Evolutionary conservation across 352 stramenopile species (phyloP).

Genomic region (Phytophthora boehmeriae): DNA sequence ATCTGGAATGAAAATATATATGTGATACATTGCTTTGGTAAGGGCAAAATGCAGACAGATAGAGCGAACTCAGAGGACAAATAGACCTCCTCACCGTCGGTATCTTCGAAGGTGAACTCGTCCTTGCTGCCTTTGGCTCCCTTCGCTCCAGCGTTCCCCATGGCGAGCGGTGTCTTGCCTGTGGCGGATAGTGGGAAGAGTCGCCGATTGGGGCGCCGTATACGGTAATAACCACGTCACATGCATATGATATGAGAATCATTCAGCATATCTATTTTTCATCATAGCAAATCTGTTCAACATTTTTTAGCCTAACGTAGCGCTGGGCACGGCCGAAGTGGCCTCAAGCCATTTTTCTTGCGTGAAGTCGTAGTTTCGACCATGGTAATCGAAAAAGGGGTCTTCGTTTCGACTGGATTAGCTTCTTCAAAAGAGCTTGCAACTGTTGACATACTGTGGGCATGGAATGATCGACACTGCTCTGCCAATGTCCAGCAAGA

Average conservation of each 20-base stretch:
- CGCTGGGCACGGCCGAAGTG: constrained; percentile 7
- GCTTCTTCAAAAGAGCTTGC: neutral
- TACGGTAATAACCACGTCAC: too few relatives aligned
- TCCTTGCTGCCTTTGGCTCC: constrained; percentile 74
- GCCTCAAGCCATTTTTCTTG: constrained; percentile 5
- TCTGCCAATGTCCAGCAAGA: neutral
- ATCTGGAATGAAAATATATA: constrained; percentile 46
- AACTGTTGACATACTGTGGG: constrained; percentile 3
- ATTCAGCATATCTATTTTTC: too few relatives aligned
- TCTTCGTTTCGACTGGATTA: neutral
- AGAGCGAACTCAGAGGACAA: too few relatives aligned
- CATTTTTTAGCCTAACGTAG: neutral
- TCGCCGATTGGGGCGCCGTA: neutral
- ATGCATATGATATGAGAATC: too few relatives aligned
- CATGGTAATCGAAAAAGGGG: constrained; percentile 8
- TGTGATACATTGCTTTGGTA: neutral
- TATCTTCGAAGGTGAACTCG: constrained; percentile 83
- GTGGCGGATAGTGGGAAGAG: neutral
- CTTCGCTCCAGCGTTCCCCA: constrained; percentile 61
- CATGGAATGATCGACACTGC: neutral
- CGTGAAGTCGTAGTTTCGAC: neutral
- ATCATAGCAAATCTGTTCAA: neutral
- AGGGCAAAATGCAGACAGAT: neutral
- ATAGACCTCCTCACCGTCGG: constrained; percentile 38
- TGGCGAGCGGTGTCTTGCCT: constrained; percentile 9